phyloP scores from a whole-genome alignment of 306 rosid species.

The Quercus suber region DNA sequence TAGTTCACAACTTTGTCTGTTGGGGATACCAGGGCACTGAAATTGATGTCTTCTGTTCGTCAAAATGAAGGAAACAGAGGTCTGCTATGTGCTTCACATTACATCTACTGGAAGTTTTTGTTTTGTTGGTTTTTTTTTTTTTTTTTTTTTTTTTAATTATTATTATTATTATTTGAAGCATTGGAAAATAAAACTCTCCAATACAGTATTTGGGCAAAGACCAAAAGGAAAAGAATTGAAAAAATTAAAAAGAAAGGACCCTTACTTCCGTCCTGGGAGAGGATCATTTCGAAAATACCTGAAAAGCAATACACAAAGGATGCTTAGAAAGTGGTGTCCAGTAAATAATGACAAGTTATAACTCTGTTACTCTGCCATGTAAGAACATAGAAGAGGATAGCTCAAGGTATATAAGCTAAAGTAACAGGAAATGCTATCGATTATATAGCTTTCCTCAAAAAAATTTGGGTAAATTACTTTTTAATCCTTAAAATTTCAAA shows the following conservation, averaged over 20 bases:
- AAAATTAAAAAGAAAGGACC: conserved; percentile 16
- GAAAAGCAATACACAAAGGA: conserved; percentile 26
- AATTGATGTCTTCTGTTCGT: conserved; percentile 33
- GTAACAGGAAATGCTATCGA: not conserved
- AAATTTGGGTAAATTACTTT: no score
- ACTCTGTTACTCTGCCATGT: not conserved
- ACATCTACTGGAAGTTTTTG: conserved; percentile 10
- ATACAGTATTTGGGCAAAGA: conserved; percentile 6
- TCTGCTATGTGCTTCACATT: conserved; percentile 18
- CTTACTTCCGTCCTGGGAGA: conserved; percentile 91
- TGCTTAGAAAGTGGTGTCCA: conserved; percentile 20
- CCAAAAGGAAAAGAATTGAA: conserved; percentile 6
- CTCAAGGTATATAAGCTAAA: no score
- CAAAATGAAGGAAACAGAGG: conserved; percentile 19
- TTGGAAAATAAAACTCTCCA: conserved; percentile 1
- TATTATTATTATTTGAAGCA: not conserved
- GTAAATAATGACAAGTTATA: conserved; percentile 4
- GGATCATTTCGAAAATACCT: conserved; percentile 94
- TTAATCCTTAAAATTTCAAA: no score
- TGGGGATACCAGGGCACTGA: conserved; percentile 80
- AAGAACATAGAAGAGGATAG: not conserved
- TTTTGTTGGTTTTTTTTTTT: not conserved
- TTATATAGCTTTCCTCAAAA: not conserved
- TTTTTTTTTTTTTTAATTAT: no score
- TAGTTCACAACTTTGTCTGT: conserved; percentile 84